Evolutionary conservation across 1,284 basidiomycete species (phyloP).

Genomic region (Trichosporon faecale): DNA sequence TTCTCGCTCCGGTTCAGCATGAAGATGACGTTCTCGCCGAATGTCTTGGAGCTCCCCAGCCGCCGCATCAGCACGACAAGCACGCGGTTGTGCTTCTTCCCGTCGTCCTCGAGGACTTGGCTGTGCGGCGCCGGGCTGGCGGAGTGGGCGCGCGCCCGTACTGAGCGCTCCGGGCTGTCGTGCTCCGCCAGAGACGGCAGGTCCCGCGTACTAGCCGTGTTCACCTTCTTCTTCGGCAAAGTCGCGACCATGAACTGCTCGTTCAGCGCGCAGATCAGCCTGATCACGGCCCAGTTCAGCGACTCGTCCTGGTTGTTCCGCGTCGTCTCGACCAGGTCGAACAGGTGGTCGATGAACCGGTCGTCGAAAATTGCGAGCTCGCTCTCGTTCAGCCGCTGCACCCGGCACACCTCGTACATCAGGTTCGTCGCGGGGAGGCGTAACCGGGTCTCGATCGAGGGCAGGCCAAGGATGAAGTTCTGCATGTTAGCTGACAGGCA

Average conservation of each 20-base stretch:
- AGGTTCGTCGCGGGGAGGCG: constrained; percentile 68
- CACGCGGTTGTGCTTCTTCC: constrained; percentile 65
- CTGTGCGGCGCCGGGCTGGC: neutral
- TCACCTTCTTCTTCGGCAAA: constrained; percentile 34
- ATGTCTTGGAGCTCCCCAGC: constrained; percentile 81
- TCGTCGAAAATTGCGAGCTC: constrained; percentile 76
- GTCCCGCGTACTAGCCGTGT: constrained; percentile 36
- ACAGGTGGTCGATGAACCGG: constrained; percentile 80
- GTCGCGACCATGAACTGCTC: constrained; percentile 95
- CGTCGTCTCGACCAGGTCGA: constrained; percentile 91
- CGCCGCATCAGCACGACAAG: constrained; percentile 78
- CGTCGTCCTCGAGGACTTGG: constrained; percentile 38
- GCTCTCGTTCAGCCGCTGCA: constrained; percentile 71
- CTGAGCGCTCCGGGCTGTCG: neutral
- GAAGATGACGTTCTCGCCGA: constrained; percentile 97
- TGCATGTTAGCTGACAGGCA: no score
- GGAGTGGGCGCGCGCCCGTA: constrained; percentile 15
- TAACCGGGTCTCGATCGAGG: constrained; percentile 74
- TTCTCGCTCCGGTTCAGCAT: constrained; percentile 93
- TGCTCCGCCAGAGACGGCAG: neutral
- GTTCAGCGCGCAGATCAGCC: constrained; percentile 88
- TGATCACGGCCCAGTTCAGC: constrained; percentile 90
- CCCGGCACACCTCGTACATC: constrained; percentile 85
- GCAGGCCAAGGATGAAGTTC: constrained; percentile 44
- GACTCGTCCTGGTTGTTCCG: constrained; percentile 81